Percentiles rank a stretch among this genome's conserved stretches.
phyloP scores from a whole-genome alignment of 306 rosid species.

The Lathyrus aphaca region DNA sequence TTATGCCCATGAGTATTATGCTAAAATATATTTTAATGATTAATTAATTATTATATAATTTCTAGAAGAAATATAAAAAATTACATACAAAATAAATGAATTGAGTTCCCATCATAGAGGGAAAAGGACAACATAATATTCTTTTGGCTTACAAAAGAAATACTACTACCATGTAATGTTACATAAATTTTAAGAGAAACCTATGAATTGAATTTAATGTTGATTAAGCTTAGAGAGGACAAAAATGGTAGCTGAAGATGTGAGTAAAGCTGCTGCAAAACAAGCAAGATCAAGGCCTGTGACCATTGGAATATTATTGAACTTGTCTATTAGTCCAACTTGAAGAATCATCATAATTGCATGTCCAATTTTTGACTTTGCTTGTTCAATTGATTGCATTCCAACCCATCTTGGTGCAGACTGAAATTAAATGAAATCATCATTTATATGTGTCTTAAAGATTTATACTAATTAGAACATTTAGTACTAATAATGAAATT shows the following conservation, averaged over 20 bases:
- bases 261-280: slow-evolving; percentile 48
- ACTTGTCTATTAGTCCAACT: slow-evolving; percentile 52
- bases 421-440: slow-evolving; percentile 32
- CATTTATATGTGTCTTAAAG: no score
- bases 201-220: slow-evolving; percentile 5
- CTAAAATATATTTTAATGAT: background rate
- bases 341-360: slow-evolving; percentile 56
- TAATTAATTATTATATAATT: background rate
- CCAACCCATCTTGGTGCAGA: slow-evolving; percentile 40
- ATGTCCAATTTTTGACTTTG: slow-evolving; percentile 50
- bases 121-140: background rate
- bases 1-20: background rate
- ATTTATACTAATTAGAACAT: no score
- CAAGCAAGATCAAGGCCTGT: slow-evolving; percentile 58
- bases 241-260: slow-evolving; percentile 53
- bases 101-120: background rate
- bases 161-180: background rate
- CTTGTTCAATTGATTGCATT: slow-evolving; percentile 45
- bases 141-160: slow-evolving; percentile 7
- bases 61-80: background rate
- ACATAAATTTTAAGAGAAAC: background rate
- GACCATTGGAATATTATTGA: slow-evolving; percentile 44
- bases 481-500: no score
- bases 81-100: slow-evolving; percentile 24
- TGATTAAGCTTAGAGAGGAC: slow-evolving; percentile 44